Evolutionary conservation across 805 yeast genomes (phyloP), one percentile per base, ranked within the genome.

Genomic region (Wickerhamomyces bovis): DNA sequence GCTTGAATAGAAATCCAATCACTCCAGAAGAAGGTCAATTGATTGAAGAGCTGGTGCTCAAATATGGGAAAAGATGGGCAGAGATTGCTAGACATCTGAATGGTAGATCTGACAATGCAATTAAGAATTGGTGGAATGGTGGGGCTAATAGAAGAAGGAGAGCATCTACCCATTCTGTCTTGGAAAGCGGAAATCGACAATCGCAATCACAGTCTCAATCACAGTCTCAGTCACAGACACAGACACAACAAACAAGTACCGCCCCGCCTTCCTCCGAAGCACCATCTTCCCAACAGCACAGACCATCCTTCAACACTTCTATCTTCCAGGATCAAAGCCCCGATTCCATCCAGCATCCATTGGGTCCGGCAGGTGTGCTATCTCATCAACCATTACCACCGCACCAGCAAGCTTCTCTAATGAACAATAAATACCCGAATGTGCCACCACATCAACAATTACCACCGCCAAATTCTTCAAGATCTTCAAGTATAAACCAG

Each of bases 81-180:
- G 96, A 87, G 60, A 89, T 89, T 41, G 88, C 96, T 16, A 76
- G 96, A 44, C 95, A 88, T 64, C 68, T 89, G 48, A 83, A 85
- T 51, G 96, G 96, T 2, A 71, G 97, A 44, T 76, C 85, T n/a
- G 97, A 89, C 64, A 89, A 88, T 63, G 89, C 95, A 19, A 87
- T 88, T 57, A 88, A 88, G 62, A 89, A 89, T 67, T 89, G 96
- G 96, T 89, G 96, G 96, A 88, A 88, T 61, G 95, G 96, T 4
- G 95, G 96, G 9, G 92, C 95, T 13, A 88, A 86, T 62, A 73
- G 95, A 50, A 71, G 96, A 50, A 76, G 94, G 57, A 69, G 89
- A 53, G 73, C 74, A 25, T 63, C 71, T 2, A 62, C 65, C 11
- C 62, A 62, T 30, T 59, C 66, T 7, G 46, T 55, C 9, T 31